Conservation (phyloP, 495 filamentous ascomycete species). For the Xylaria telfairii region DNA sequence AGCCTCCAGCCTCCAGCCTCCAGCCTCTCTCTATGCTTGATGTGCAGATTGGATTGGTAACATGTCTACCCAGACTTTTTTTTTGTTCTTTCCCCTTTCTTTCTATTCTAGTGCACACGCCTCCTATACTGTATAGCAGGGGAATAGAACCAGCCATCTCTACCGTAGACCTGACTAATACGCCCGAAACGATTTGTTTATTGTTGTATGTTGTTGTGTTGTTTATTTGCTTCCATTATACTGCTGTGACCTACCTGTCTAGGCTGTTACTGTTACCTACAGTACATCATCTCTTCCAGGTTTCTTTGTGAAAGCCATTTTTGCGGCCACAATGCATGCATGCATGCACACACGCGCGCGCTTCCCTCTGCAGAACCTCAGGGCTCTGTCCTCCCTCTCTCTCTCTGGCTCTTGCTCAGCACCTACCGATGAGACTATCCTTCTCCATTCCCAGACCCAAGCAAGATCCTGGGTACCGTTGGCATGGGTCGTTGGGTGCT, state of each 20-base stretch:
- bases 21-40: neutral
- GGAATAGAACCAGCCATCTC: neutral
- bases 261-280: too few species aligned
- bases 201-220: neutral
- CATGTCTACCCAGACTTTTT: neutral
- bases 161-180: neutral
- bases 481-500: constrained; percentile 3
- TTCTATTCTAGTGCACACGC: neutral
- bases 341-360: neutral
- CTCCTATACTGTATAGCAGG: neutral
- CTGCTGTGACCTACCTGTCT: too few species aligned
- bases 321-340: neutral
- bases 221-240: neutral
- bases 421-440: neutral
- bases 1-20: neutral
- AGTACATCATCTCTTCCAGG: neutral
- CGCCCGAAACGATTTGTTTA: constrained; percentile 12
- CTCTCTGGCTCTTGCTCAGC: neutral
- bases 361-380: neutral
- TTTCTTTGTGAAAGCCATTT: neutral
- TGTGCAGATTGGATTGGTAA: neutral
- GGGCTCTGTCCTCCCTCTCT: neutral
- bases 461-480: too few species aligned
- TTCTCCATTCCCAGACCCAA: neutral
- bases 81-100: neutral